phyloP scores from a whole-genome alignment of 768 basidiomycete genomes.

The Naematelia encephala region DNA sequence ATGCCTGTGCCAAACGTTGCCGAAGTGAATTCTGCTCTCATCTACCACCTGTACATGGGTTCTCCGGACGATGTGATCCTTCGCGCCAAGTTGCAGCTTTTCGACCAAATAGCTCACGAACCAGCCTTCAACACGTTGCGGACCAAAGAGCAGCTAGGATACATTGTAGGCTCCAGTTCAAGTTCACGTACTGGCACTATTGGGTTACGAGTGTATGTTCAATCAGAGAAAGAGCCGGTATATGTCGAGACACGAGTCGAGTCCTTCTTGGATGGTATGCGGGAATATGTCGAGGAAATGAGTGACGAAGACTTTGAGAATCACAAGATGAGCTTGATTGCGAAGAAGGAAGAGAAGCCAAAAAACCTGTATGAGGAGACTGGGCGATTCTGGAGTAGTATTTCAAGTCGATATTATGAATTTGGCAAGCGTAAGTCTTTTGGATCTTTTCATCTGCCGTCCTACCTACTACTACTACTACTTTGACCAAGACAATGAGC shows the following conservation, averaged over 20 bases:
- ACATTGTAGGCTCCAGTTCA: slow-evolving; percentile 62
- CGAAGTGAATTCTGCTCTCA: slow-evolving; percentile 79
- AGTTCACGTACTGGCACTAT: slow-evolving; percentile 65
- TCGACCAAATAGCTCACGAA: slow-evolving; percentile 81
- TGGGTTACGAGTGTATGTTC: slow-evolving; percentile 78
- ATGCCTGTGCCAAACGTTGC: slow-evolving; percentile 71
- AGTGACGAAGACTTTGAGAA: slow-evolving; percentile 66
- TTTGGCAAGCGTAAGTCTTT: slow-evolving; percentile 75
- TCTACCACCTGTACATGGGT: slow-evolving; percentile 81
- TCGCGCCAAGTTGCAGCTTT: slow-evolving; percentile 67
- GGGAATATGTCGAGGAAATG: slow-evolving; percentile 66
- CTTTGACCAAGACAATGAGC: too few relatives aligned
- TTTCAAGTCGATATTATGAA: slow-evolving; percentile 77
- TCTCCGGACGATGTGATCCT: slow-evolving; percentile 61
- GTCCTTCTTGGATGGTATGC: slow-evolving; percentile 75
- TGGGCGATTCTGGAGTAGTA: slow-evolving; percentile 62
- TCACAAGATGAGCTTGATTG: slow-evolving; percentile 72
- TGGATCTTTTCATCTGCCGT: too few relatives aligned
- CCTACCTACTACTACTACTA: too few relatives aligned
- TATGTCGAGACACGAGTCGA: slow-evolving; percentile 87
- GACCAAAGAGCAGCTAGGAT: slow-evolving; percentile 93
- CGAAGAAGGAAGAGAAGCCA: slow-evolving; percentile 75
- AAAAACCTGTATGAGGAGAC: slow-evolving; percentile 85
- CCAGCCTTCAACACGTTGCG: slow-evolving; percentile 87
- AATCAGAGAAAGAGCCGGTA: slow-evolving; percentile 75